These are phyloP conservation scores for Aspergillus aculeatus DNA, from an alignment of 2,329 filamentous ascomycete genomes.

Conservation along the genomic window DNA sequence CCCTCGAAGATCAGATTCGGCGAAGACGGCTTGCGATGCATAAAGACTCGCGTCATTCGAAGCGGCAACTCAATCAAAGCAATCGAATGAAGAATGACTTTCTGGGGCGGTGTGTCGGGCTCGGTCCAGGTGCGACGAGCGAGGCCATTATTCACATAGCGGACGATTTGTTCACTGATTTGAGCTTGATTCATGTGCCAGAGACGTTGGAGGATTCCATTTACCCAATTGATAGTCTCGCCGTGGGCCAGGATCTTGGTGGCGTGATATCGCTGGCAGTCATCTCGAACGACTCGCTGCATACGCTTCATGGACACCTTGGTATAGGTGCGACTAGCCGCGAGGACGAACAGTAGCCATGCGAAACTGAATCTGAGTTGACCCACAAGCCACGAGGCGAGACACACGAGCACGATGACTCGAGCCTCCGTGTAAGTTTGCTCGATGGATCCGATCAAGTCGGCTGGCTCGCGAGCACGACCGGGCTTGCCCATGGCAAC, in stretches of 20 bases:
- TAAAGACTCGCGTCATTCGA: slow-evolving; percentile 9
- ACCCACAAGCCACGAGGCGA: slow-evolving; percentile 15
- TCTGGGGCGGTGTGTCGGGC: background rate
- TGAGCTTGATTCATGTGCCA: slow-evolving; percentile 19
- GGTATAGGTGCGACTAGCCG: slow-evolving; percentile 16
- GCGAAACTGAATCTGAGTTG: slow-evolving; percentile 12
- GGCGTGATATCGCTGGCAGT: slow-evolving; percentile 14
- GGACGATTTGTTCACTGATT: slow-evolving; percentile 14
- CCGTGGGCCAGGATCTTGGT: slow-evolving; percentile 9
- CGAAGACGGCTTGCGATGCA: slow-evolving; percentile 6
- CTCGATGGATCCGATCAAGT: slow-evolving; percentile 8
- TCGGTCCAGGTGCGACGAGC: slow-evolving; percentile 3
- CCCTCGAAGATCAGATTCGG: slow-evolving; percentile 17
- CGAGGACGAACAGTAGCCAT: slow-evolving; percentile 16
- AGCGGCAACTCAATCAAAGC: slow-evolving; percentile 15
- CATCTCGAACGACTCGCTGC: slow-evolving; percentile 15
- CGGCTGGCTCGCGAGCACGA: background rate
- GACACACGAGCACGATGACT: slow-evolving; percentile 15
- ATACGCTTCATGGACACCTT: slow-evolving; percentile 12
- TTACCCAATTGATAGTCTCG: slow-evolving; percentile 18
- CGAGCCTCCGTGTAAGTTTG: slow-evolving; percentile 19
- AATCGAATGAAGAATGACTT: slow-evolving; percentile 16
- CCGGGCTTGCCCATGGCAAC: slow-evolving; percentile 10
- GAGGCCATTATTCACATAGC: slow-evolving; percentile 15
- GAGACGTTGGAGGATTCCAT: slow-evolving; percentile 8